Conservation (phyloP, 306 rosid species). For the Cicer cuneatum region DNA sequence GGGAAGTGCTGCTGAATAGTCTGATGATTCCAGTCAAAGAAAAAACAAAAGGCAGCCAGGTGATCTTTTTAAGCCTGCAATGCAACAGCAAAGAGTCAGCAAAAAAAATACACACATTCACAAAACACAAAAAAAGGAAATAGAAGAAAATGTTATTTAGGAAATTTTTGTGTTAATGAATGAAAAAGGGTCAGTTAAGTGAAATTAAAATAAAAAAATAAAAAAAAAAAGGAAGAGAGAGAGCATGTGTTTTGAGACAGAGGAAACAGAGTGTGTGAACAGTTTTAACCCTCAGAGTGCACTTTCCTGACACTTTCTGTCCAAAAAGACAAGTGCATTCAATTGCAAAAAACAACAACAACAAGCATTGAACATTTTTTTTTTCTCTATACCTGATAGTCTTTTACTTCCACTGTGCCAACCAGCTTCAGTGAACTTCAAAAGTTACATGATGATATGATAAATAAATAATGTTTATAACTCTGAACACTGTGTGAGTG, state of each 20-base stretch:
- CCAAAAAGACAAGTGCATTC: constrained; percentile 58
- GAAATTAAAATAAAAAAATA: constrained; percentile 35
- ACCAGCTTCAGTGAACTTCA: constrained; percentile 14
- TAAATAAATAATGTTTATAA: neutral
- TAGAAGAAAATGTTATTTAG: constrained; percentile 43
- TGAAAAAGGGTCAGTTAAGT: constrained; percentile 60
- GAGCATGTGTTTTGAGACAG: constrained; percentile 78
- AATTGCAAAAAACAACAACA: constrained; percentile 58
- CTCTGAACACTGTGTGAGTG: constrained; percentile 3
- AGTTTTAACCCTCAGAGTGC: constrained; percentile 74
- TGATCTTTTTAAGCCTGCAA: constrained; percentile 49
- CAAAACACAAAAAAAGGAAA: constrained; percentile 57
- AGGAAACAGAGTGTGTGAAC: constrained; percentile 59
- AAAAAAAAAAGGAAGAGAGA: constrained; percentile 46
- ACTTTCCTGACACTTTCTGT: constrained; percentile 66
- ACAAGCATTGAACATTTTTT: constrained; percentile 55
- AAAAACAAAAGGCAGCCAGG: constrained; percentile 44
- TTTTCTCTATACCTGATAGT: constrained; percentile 51
- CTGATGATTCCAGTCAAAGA: constrained; percentile 47
- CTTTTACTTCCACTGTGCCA: constrained; percentile 52
- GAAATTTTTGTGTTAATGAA: constrained; percentile 57
- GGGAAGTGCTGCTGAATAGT: neutral
- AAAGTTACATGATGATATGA: neutral
- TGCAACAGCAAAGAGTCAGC: constrained; percentile 47
- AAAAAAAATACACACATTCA: constrained; percentile 38